Evolutionary conservation across 176 grass and related monocot species (phyloP).

Genomic region (Raddia distichophylla): DNA sequence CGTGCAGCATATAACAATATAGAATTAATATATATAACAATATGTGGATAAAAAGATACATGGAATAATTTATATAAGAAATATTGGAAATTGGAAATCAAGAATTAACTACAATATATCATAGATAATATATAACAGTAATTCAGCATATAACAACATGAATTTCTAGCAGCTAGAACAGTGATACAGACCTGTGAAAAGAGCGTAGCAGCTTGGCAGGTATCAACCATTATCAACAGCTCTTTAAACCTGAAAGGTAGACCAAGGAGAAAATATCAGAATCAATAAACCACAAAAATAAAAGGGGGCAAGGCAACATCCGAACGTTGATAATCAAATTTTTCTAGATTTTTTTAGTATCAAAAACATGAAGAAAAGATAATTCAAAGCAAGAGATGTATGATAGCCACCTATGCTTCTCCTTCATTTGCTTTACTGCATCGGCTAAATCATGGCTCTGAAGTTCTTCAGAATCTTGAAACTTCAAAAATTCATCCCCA

Average conservation of each 20-base stretch:
- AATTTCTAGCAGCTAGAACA: not conserved
- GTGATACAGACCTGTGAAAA: conserved; percentile 81
- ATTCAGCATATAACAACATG: not conserved
- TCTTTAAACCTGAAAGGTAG: conserved; percentile 82
- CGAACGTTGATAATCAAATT: not conserved
- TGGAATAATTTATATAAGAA: not conserved
- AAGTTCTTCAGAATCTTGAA: conserved; percentile 98
- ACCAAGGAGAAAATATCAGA: conserved; percentile 33
- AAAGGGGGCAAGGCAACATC: conserved; percentile 28
- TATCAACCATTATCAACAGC: conserved; percentile 97
- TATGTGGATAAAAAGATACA: not conserved
- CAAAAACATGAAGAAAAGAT: conserved; percentile 8
- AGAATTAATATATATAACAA: too few species aligned
- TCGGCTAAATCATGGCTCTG: conserved; percentile 98
- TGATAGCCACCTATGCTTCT: conserved; percentile 76
- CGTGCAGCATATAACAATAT: too few species aligned
- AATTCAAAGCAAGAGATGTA: not conserved
- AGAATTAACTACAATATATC: not conserved
- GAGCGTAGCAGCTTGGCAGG: conserved; percentile 96
- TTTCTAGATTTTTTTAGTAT: not conserved
- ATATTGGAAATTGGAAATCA: not conserved
- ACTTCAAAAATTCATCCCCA: conserved; percentile 97
- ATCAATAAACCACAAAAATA: conserved; percentile 22
- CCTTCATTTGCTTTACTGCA: conserved; percentile 98
- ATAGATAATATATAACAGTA: not conserved